Evolutionary conservation across 768 basidiomycete species (phyloP).

Genomic region (Phanerodontia chrysosporium): DNA sequence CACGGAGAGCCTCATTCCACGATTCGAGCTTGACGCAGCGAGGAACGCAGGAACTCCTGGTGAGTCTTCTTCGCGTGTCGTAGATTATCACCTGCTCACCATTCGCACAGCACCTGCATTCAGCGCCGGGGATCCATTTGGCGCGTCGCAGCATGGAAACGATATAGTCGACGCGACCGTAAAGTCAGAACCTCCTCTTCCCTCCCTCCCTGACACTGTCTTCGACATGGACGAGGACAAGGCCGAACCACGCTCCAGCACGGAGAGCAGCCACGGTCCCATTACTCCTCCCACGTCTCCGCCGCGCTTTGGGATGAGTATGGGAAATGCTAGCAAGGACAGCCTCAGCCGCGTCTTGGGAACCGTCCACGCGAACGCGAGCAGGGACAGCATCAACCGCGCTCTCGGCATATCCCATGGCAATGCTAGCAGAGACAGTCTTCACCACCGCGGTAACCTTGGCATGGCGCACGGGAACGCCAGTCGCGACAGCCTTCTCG

Average conservation of each 20-base stretch:
- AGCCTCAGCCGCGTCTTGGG: constrained; percentile 1
- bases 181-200: constrained; percentile 32
- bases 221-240: constrained; percentile 25
- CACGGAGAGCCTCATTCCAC: constrained; percentile 31
- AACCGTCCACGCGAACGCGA: constrained; percentile 3
- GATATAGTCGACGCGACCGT: constrained; percentile 5
- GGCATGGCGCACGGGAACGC: constrained; percentile 5
- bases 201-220: constrained; percentile 31
- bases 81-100: background rate
- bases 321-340: constrained; percentile 7
- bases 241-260: constrained; percentile 5
- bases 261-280: background rate
- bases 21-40: constrained; percentile 17
- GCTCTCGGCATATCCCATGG: constrained; percentile 4
- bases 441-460: background rate
- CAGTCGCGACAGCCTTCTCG: constrained; percentile 4
- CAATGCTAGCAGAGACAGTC: constrained; percentile 8
- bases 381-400: constrained; percentile 6
- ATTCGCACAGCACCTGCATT: background rate
- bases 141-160: constrained; percentile 10
- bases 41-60: background rate
- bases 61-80: background rate
- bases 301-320: background rate
- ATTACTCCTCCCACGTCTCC: constrained; percentile 12
- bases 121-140: constrained; percentile 26